Evolutionary conservation across 2,329 filamentous ascomycete genomes (phyloP), one percentile per base, ranked within the genome.

Genomic region (Pseudogymnoascus sp.): DNA sequence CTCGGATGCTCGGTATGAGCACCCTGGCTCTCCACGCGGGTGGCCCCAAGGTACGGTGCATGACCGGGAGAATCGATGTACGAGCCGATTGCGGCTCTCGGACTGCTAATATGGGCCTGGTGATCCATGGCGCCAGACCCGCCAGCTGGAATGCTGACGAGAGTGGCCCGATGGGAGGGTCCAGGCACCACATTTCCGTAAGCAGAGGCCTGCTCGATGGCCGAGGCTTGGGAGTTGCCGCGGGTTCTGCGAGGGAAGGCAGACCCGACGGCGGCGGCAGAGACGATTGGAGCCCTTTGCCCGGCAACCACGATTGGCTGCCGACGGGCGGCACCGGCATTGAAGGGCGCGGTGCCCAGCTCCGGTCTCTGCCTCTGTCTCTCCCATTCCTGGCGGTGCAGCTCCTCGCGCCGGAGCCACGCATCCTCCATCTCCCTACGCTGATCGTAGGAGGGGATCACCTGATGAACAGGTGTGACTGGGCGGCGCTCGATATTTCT

Each of bases 401-500:
- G 45, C 45, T 52, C 45, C 45, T 30, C 45, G 45, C 26, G 45
- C 45, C 45, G 45, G 45, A 52, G 45, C 45, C 45, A 52, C 45
- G 13, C 45, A 52, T 52, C 45, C 23, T 52, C 45, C 26, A 6
- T 5, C 45, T 15, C 45, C 45, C 45, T 52, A 52, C 45, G 45
- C 23, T 52, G 45, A 18, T 52, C n/a, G 45, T 52, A 52, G 23
- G 45, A 12, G 23, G 45, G 45, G 23, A 52, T 52, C 45, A 52
- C 45, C 45, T 52, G 45, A 3, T 18, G n/a, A 1, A 12, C n/a
- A 52, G 45, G 45, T 30, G 45, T 52, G 45, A 52, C 45, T 30
- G 45, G 45, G 13, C 9, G 23, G 45, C n/a, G 8, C n/a, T 5
- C 45, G 19, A 18, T 28, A 30, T 19, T 30, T 13, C 23, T 30